Evolutionary conservation across 2,329 filamentous ascomycete species (phyloP).

Genomic region (Sporothrix mexicana): DNA sequence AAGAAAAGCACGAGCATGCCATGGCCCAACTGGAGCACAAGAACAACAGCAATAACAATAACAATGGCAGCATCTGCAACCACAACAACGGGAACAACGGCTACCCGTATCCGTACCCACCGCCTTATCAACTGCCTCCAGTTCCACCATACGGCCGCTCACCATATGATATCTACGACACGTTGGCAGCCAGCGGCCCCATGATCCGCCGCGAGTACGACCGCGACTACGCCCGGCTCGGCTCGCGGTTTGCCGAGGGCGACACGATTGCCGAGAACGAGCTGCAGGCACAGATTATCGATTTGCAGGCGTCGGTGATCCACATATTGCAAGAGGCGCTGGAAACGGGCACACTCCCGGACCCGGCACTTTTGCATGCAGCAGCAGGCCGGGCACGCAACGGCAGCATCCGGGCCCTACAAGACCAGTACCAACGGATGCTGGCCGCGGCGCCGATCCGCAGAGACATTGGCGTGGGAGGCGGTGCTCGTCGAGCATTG

Average conservation of each 20-base stretch:
- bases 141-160: slow-evolving; percentile 7
- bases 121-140: not conserved
- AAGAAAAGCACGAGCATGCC: slow-evolving; percentile 32
- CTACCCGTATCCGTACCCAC: not conserved
- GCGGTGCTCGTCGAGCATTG: slow-evolving; percentile 10
- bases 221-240: slow-evolving; percentile 43
- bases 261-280: slow-evolving; percentile 46
- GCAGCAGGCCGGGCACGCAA: slow-evolving; percentile 46
- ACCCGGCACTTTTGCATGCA: slow-evolving; percentile 44
- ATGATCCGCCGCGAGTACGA: slow-evolving; percentile 47
- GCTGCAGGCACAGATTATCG: slow-evolving; percentile 48
- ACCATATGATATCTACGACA: slow-evolving; percentile 41
- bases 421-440: slow-evolving; percentile 46
- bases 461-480: slow-evolving; percentile 8
- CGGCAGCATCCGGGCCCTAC: slow-evolving; percentile 46
- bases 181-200: slow-evolving; percentile 44
- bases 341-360: slow-evolving; percentile 42
- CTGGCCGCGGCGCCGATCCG: slow-evolving; percentile 33
- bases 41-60: slow-evolving; percentile 20
- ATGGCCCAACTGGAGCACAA: slow-evolving; percentile 25
- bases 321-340: slow-evolving; percentile 48
- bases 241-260: slow-evolving; percentile 46
- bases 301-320: slow-evolving; percentile 48
- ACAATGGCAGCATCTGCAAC: slow-evolving; percentile 1
- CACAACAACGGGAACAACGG: slow-evolving; percentile 19